These are phyloP conservation scores for Hypoxylon sp. DNA, from an alignment of 2,329 filamentous ascomycete species.

Conservation along the genomic window DNA sequence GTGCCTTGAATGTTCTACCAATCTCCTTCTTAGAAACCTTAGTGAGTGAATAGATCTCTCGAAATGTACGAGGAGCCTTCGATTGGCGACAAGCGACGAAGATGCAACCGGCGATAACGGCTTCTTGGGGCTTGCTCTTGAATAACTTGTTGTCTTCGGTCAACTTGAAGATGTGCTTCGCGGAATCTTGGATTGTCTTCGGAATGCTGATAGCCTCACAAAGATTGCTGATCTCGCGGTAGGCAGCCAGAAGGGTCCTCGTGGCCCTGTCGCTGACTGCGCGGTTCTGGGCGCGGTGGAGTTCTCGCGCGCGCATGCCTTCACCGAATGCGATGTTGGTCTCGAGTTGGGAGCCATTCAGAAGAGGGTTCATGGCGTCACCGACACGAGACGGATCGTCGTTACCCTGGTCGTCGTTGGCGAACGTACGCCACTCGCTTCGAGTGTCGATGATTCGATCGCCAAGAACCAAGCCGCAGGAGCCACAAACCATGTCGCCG, in stretches of 20 bases:
- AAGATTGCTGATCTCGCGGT: conserved; percentile 86
- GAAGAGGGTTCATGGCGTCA: conserved; percentile 88
- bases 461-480: conserved; percentile 90
- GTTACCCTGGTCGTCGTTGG: conserved; percentile 95
- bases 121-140: conserved; percentile 95
- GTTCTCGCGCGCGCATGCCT: conserved; percentile 72
- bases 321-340: conserved; percentile 90
- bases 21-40: conserved; percentile 98
- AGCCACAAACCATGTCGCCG: conserved; percentile 92
- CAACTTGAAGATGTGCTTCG: conserved; percentile 95
- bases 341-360: conserved; percentile 90
- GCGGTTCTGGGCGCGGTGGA: conserved; percentile 79
- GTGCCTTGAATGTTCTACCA: conserved; percentile 90
- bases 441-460: conserved; percentile 95
- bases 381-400: conserved; percentile 99
- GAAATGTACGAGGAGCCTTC: conserved; percentile 87
- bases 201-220: conserved; percentile 88
- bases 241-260: conserved; percentile 85
- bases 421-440: conserved; percentile 98
- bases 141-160: conserved; percentile 93
- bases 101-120: conserved; percentile 94
- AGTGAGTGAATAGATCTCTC: conserved; percentile 93
- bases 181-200: conserved; percentile 84
- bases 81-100: conserved; percentile 97
- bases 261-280: conserved; percentile 85